Evolutionary conservation across 257 asterid genomes (phyloP).

Genomic region (Euphrasia confusa): DNA sequence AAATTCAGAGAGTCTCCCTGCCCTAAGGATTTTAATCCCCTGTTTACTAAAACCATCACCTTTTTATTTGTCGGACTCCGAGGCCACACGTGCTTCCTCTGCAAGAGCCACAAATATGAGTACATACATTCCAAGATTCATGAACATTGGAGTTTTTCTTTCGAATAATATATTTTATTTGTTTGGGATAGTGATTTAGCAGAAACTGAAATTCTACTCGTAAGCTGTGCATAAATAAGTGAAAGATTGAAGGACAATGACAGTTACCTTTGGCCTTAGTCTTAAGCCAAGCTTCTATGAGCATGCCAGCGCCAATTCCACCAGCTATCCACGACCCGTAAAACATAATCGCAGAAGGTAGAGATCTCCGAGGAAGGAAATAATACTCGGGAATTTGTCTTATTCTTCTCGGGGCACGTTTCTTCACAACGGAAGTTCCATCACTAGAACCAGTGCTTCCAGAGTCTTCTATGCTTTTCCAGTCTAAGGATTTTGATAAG

Average conservation of each 20-base stretch:
- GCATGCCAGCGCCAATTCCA: constrained; percentile 89
- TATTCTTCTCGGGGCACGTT: constrained; percentile 49
- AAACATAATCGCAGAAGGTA: constrained; percentile 38
- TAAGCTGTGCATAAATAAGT: not conserved
- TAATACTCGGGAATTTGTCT: constrained; percentile 76
- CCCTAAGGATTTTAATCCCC: not conserved
- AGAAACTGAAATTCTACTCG: not conserved
- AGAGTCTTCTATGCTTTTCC: constrained; percentile 54
- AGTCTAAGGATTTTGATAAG: constrained; percentile 44
- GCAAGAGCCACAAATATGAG: not conserved
- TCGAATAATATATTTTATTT: not conserved
- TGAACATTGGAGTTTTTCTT: not conserved
- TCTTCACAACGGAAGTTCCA: constrained; percentile 55
- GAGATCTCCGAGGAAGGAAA: constrained; percentile 74
- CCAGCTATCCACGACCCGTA: constrained; percentile 70
- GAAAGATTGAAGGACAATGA: not conserved
- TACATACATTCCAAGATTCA: not conserved
- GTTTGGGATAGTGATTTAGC: not conserved
- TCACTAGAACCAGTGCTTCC: constrained; percentile 31
- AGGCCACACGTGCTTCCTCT: not conserved
- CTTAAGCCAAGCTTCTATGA: constrained; percentile 68
- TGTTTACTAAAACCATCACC: not conserved
- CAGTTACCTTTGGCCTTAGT: constrained; percentile 69
- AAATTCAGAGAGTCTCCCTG: not conserved
- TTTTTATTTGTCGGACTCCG: not conserved